Evolutionary conservation across 1,284 basidiomycete species (phyloP).

Genomic region (Ceratobasidium sp.): DNA sequence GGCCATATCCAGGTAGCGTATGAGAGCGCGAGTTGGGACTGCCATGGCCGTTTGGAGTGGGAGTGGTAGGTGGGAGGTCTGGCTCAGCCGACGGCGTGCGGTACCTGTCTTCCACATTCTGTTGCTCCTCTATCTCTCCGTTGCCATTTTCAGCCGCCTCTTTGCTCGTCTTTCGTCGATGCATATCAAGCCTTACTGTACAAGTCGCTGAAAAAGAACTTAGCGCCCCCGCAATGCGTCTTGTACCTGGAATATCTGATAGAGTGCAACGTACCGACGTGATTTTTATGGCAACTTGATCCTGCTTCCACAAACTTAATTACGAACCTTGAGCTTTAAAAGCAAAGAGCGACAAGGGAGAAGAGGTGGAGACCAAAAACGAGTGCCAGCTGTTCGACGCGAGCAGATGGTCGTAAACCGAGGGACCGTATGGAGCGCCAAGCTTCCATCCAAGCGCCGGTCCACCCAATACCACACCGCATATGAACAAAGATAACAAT

Average conservation of each 20-base stretch:
- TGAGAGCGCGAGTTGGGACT: constrained; percentile 44
- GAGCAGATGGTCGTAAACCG: constrained; percentile 25
- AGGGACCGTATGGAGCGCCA: constrained; percentile 3
- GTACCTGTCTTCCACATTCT: neutral
- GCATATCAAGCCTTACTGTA: constrained; percentile 47
- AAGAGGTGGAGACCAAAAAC: neutral
- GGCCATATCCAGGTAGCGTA: constrained; percentile 53
- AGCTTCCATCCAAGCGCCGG: constrained; percentile 25
- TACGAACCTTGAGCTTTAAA: neutral
- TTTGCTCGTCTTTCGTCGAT: constrained; percentile 55
- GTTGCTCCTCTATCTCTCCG: neutral
- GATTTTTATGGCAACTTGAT: neutral
- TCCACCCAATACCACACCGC: neutral
- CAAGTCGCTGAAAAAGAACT: constrained; percentile 10
- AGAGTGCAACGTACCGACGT: neutral
- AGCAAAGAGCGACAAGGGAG: neutral
- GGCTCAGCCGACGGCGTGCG: constrained; percentile 5
- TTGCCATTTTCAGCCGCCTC: constrained; percentile 47
- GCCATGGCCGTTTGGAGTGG: constrained; percentile 3
- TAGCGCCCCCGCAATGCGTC: neutral
- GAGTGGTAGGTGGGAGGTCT: constrained; percentile 42
- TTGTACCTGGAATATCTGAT: neutral
- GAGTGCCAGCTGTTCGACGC: constrained; percentile 24
- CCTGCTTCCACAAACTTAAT: neutral
- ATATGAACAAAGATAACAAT: neutral